phyloP scores from a whole-genome alignment of 805 yeast species.

The Starmerella tilneyi region DNA sequence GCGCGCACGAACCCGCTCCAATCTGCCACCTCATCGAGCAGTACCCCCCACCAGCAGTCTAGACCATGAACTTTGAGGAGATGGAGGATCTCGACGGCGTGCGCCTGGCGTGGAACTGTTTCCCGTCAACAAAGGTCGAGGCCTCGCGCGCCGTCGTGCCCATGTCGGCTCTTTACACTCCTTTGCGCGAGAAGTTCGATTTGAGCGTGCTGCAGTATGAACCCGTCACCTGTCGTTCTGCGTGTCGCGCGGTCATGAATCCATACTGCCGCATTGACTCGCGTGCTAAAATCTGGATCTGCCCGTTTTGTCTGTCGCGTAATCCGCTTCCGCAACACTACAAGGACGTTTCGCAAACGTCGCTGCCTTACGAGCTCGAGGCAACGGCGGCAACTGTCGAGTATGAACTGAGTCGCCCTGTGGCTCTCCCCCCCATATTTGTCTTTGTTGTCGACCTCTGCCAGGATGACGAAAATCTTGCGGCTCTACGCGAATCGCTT shows the following conservation, averaged over 20 bases:
- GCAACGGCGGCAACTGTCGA: conserved; percentile 67
- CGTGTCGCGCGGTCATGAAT: conserved; percentile 77
- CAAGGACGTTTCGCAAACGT: conserved; percentile 61
- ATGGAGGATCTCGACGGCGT: conserved; percentile 55
- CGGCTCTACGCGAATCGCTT: conserved; percentile 71
- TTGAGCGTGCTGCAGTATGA: conserved; percentile 73
- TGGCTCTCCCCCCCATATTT: conserved; percentile 74
- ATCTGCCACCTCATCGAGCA: conserved; percentile 4
- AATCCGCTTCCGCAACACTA: conserved; percentile 77
- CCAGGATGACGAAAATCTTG: conserved; percentile 78
- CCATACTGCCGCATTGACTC: conserved; percentile 77
- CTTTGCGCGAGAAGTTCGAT: conserved; percentile 68
- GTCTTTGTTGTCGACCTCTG: conserved; percentile 79
- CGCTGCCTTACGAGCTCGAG: conserved; percentile 70
- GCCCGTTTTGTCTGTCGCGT: conserved; percentile 71
- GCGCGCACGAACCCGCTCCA: not conserved
- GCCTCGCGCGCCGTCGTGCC: conserved; percentile 90
- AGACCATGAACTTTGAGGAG: conserved; percentile 42
- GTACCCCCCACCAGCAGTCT: not conserved
- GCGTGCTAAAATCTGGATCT: conserved; percentile 67
- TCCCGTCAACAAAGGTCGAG: conserved; percentile 82
- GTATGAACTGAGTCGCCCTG: conserved; percentile 72
- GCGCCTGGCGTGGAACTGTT: conserved; percentile 71
- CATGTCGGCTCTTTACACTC: conserved; percentile 90
- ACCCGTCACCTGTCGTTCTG: conserved; percentile 69